A percentile compares a stretch with the other conserved stretches of the same genome.
phyloP scores from a whole-genome alignment of 2,329 filamentous ascomycete genomes.

The Arthrobotrys sphaeroides region DNA sequence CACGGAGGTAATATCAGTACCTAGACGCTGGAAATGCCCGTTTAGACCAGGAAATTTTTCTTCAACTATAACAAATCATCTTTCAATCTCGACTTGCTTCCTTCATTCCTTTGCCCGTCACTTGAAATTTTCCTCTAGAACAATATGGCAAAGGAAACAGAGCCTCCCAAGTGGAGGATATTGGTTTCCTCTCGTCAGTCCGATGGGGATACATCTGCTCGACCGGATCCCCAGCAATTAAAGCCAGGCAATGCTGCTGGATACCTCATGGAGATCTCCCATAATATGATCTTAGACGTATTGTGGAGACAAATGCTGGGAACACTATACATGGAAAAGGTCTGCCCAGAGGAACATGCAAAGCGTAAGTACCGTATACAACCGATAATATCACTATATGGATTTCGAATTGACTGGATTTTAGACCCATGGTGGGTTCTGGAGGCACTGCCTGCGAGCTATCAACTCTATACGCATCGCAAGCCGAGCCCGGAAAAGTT shows the following conservation, averaged over 20 bases:
- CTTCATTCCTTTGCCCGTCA: too few species aligned
- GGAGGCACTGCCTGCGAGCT: slow-evolving; percentile 40
- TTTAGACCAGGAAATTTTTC: not conserved
- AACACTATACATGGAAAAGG: slow-evolving; percentile 41
- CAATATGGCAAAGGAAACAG: slow-evolving; percentile 44
- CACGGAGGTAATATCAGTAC: not conserved
- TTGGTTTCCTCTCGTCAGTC: slow-evolving; percentile 41
- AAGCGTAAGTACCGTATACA: slow-evolving; percentile 20
- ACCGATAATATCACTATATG: not conserved
- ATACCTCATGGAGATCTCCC: slow-evolving; percentile 29
- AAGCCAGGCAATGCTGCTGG: slow-evolving; percentile 12
- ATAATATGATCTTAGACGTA: slow-evolving; percentile 48
- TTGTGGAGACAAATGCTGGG: slow-evolving; percentile 48
- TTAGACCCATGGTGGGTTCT: slow-evolving; percentile 45
- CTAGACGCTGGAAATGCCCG: not conserved
- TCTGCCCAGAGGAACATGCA: slow-evolving; percentile 37
- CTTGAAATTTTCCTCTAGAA: not conserved
- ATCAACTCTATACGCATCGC: slow-evolving; percentile 35
- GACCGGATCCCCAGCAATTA: slow-evolving; percentile 38
- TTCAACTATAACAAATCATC: not conserved
- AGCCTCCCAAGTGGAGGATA: slow-evolving; percentile 43
- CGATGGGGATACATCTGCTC: slow-evolving; percentile 42
- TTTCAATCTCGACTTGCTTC: not conserved
- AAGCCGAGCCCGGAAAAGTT: slow-evolving; percentile 23
- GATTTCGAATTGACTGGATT: not conserved